phyloP scores from a whole-genome alignment of 176 grass and related monocot genomes.

The Carex parvula region DNA sequence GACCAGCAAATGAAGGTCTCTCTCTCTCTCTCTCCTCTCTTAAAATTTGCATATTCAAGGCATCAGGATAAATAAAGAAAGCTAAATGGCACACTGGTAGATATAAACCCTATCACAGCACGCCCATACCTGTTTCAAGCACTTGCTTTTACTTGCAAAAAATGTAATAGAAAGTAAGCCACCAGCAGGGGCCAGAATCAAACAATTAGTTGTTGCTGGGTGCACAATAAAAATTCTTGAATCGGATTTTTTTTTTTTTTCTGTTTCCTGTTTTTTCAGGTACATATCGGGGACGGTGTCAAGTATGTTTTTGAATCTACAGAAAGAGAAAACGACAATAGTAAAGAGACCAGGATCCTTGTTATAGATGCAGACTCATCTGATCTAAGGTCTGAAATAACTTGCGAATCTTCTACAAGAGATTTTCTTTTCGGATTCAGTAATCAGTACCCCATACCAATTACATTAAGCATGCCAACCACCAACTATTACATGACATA shows the following conservation, averaged over 20 bases:
- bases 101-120: background rate
- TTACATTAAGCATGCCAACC: background rate
- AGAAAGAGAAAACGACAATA: constrained; percentile 22
- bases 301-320: constrained; percentile 51
- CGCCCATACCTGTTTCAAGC: background rate
- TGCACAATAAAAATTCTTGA: background rate
- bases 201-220: background rate
- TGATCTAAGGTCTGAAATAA: constrained; percentile 61
- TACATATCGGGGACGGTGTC: constrained; percentile 76
- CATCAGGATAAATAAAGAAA: constrained; percentile 15
- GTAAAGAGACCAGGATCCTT: constrained; percentile 52
- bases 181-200: background rate
- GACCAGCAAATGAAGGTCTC: constrained; percentile 77
- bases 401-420: background rate
- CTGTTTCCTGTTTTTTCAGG: constrained; percentile 36
- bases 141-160: background rate
- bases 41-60: background rate
- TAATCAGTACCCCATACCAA: background rate
- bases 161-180: background rate
- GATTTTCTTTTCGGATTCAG: background rate
- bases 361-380: constrained; percentile 95
- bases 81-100: background rate
- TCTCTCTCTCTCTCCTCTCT: background rate
- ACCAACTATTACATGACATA: background rate
- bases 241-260: background rate